Base-by-base conservation (phyloP, 2,329 filamentous ascomycete genomes). In the Monosporascus sp. region DNA sequence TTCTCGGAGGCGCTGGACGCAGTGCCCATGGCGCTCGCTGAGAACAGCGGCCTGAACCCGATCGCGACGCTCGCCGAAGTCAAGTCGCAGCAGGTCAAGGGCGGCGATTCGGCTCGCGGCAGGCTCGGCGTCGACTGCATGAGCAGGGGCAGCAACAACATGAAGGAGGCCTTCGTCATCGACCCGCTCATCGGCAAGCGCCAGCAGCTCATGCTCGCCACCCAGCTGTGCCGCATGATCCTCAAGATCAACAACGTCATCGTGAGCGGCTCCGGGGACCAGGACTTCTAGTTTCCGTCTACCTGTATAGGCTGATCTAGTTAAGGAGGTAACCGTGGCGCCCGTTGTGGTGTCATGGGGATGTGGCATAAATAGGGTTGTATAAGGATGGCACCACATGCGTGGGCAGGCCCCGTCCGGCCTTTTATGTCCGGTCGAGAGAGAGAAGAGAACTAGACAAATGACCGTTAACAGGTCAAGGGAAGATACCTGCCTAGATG, bases 201-300 rank as follows among this genome's bases (percentile, higher is more conserved):
- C 74, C 92, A 97, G 77, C 94, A 99, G 75, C 82, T 99, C 56
- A 84, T 97, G 76, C 82, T 99, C 60, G 94, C 94, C 34, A 99
- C 95, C 50, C 94, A 99, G 77, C 79, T 99, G 62, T 97, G 94
- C 79, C 86, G 94, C 61, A 97, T 99, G 93, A 92, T 97, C 61
- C 81, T 97, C 63, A 97, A 96, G 84, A 85, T 92, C 69, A 96
- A 97, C 79, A 96, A 96, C 71, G 92, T 97, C 60, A 96, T 97
- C 71, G 86, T 97, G 64, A 84, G 90, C 54, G 92, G 92, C 52
- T 84, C 83, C 59, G 92, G 92, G 62, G 89, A 96, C 58, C 84
- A 93, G 60, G 91, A 96, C 63, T 96, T 87, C 73, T 96, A 88
- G 31, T 34, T 5, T 34, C 31, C 31, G 31, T 34, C 31, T 14